Evolutionary conservation across 345 rosid genomes (phyloP), one percentile per base, ranked within the genome.

Genomic region (Clausena lansium): DNA sequence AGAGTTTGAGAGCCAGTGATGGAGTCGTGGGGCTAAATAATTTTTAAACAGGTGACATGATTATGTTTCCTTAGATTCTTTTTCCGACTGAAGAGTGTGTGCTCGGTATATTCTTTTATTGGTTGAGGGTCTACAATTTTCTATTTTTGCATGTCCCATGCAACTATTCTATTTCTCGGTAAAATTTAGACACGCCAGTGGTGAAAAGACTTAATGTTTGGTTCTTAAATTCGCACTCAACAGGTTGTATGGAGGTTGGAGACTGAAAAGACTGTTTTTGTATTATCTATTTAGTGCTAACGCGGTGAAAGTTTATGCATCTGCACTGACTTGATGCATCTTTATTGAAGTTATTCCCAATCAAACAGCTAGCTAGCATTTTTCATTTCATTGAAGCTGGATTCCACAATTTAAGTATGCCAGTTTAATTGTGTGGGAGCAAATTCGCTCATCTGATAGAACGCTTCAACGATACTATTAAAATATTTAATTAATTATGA

Each of bases 61-160:
- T 84, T 50, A 79, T 84, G 82, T 79, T 54, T 66, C 81, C 80
- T 32, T 58, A 71, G 80, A 84, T 77, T 79, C 76, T 52, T 38
- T 76, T 22, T 39, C 33, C 41, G 76, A 50, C 73, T 7, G 68
- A 33, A 60, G 24, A 0, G 47, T 70, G 58, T 38, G 22, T 14
- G 75, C 57, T 57, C 75, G 15, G 63, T 38, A 72, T 67, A 67
- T 71, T 39, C 41, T 13, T 58, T 36, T 28, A 64, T 47, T 62
- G 78, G 70, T 57, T 64, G 54, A 19, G 62, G 58, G 22, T 39
- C 27, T 25, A 30, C 25, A 9, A 14, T 71, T 20, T 52, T 79
- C n/a, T 30, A 55, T 25, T 41, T 79, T 63, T 87, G 88, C 90
- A 87, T 87, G 86, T 45, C 81, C 86, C 90, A 87, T 87, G 90